Conservation (phyloP, 352 stramenopile species). For the Globisporangium paroecandrum region DNA sequence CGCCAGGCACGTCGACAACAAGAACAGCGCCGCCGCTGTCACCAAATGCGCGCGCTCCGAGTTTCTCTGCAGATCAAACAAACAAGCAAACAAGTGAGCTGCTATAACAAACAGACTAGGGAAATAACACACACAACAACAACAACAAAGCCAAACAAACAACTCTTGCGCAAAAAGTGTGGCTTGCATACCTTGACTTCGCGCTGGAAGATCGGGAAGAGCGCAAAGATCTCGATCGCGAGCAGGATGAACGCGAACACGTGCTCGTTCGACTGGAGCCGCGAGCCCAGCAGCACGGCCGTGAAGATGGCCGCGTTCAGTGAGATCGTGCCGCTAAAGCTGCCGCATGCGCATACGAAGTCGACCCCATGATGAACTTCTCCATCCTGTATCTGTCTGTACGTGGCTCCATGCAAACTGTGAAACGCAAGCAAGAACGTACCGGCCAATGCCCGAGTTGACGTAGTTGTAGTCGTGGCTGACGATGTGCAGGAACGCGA, state of each 20-base stretch:
- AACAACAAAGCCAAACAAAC: not conserved
- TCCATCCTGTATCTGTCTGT: not conserved
- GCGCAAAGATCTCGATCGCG: slow-evolving; percentile 88
- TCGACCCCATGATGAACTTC: not conserved
- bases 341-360: slow-evolving; percentile 13
- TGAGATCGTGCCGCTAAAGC: slow-evolving; percentile 87
- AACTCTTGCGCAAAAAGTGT: slow-evolving; percentile 6
- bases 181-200: slow-evolving; percentile 66
- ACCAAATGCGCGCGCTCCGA: slow-evolving; percentile 68
- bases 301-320: slow-evolving; percentile 92
- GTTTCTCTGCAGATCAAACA: slow-evolving; percentile 29
- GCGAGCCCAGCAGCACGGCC: slow-evolving; percentile 88
- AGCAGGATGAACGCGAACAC: slow-evolving; percentile 90
- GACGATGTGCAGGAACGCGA: slow-evolving; percentile 85
- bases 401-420: not conserved
- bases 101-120: not conserved
- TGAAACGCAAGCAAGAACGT: slow-evolving; percentile 5
- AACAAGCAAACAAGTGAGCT: not conserved
- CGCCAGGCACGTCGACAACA: slow-evolving; percentile 63
- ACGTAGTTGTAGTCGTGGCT: slow-evolving; percentile 90
- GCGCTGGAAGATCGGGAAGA: slow-evolving; percentile 86
- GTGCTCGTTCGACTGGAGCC: slow-evolving; percentile 88
- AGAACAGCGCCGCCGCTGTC: slow-evolving; percentile 68
- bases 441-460: slow-evolving; percentile 75
- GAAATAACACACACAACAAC: not conserved